Conservation (phyloP, 1,284 basidiomycete species). For the Golubevia sp. region DNA sequence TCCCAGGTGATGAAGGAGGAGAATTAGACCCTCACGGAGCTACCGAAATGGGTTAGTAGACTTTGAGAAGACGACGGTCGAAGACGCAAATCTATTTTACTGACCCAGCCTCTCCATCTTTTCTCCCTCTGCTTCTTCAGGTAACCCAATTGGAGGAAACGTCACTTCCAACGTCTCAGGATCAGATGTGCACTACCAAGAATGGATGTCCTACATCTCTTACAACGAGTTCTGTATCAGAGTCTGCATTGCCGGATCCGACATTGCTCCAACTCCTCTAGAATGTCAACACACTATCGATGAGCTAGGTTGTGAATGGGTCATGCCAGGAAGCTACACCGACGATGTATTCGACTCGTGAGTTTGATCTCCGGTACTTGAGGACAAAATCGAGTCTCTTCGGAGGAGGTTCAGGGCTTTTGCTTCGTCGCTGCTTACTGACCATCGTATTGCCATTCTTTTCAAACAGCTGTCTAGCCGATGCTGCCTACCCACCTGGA, state of each 20-base stretch:
- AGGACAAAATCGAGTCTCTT: too few species aligned
- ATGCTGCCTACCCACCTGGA: constrained; percentile 59
- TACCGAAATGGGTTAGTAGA: not conserved
- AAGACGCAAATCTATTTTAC: not conserved
- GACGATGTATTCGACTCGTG: constrained; percentile 44
- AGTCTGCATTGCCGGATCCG: constrained; percentile 14
- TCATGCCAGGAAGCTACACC: constrained; percentile 57
- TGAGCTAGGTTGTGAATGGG: constrained; percentile 56
- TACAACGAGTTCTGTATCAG: constrained; percentile 11
- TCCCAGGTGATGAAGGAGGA: constrained; percentile 4
- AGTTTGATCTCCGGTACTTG: too few species aligned
- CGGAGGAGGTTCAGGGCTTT: too few species aligned
- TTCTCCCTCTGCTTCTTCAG: not conserved
- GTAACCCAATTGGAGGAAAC: constrained; percentile 20
- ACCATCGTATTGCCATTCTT: too few species aligned
- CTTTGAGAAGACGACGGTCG: not conserved
- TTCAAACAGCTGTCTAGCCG: constrained; percentile 37
- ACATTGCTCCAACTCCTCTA: constrained; percentile 31
- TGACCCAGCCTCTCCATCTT: not conserved
- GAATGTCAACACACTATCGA: constrained; percentile 59
- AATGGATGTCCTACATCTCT: constrained; percentile 6
- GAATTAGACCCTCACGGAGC: constrained; percentile 14
- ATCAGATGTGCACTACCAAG: not conserved
- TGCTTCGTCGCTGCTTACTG: too few species aligned
- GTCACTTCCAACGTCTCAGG: constrained; percentile 56